phyloP scores from a whole-genome alignment of 805 yeast genomes.

The Ogataea salicorniae region DNA sequence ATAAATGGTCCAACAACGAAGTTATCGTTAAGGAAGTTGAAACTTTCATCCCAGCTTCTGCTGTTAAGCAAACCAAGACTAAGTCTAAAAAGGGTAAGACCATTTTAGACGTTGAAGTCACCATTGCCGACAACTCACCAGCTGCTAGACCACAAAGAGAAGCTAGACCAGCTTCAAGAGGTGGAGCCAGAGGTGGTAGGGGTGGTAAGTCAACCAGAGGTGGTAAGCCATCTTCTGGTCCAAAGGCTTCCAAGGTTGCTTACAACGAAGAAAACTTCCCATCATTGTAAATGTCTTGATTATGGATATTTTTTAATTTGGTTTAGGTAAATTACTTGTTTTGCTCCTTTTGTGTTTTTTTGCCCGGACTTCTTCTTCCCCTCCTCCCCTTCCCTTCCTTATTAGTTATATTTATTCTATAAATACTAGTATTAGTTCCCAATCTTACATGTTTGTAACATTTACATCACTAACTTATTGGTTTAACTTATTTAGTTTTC shows the following conservation, averaged over 20 bases:
- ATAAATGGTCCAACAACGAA: constrained; percentile 49
- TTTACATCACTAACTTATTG: too few species aligned
- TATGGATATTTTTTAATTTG: background rate
- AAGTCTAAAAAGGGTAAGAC: constrained; percentile 82
- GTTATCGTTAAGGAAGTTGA: constrained; percentile 62
- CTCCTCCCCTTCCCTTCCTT: too few species aligned
- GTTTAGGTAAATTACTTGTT: background rate
- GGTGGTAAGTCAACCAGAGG: constrained; percentile 22
- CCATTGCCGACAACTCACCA: constrained; percentile 54
- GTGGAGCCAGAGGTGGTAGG: constrained; percentile 25
- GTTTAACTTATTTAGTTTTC: too few species aligned
- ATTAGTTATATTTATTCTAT: too few species aligned
- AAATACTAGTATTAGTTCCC: too few species aligned
- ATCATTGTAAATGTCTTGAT: constrained; percentile 42
- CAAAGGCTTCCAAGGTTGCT: constrained; percentile 28
- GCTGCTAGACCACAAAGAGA: constrained; percentile 33
- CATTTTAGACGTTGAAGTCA: constrained; percentile 67
- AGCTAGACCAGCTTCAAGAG: constrained; percentile 19
- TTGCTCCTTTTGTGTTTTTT: background rate
- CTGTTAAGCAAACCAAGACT: constrained; percentile 60
- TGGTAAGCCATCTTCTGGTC: constrained; percentile 16
- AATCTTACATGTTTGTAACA: too few species aligned
- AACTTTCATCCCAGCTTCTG: constrained; percentile 53
- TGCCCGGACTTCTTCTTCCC: too few species aligned
- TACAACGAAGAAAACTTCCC: constrained; percentile 62